These are phyloP conservation scores for Umbilicaria muhlenbergii DNA, from an alignment of 495 filamentous ascomycete species.

Conservation along the genomic window DNA sequence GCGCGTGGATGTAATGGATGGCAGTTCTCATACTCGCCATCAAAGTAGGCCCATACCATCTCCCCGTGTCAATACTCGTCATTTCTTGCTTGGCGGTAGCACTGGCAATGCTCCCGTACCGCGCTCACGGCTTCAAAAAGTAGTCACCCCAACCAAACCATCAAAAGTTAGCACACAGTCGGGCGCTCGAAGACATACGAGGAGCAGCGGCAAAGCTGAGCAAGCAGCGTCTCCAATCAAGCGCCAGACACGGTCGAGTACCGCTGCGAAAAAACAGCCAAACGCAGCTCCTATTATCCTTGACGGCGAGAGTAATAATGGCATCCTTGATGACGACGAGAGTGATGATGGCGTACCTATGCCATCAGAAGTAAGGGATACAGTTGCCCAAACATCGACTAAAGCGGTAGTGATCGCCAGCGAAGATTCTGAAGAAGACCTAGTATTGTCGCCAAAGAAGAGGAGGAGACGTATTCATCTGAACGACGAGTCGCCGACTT, in stretches of 20 bases:
- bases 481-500: neutral
- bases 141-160: too few species aligned
- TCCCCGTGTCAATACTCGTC: neutral
- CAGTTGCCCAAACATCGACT: neutral
- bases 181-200: neutral
- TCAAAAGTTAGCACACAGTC: neutral
- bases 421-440: conserved; percentile 15
- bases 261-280: neutral
- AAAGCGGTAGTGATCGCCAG: conserved; percentile 5
- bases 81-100: neutral
- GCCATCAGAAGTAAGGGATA: too few species aligned
- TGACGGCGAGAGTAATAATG: neutral
- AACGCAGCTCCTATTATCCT: neutral
- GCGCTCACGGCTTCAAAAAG: too few species aligned
- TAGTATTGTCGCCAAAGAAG: conserved; percentile 13
- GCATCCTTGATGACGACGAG: neutral
- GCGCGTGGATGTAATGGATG: neutral
- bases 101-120: neutral
- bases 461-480: conserved; percentile 8
- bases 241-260: neutral
- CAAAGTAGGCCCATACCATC: neutral
- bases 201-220: neutral
- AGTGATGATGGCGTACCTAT: too few species aligned
- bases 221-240: neutral
- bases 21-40: neutral